These are phyloP conservation scores for Serendipita sp. DNA, from an alignment of 1,284 basidiomycete genomes.

Conservation along the genomic window DNA sequence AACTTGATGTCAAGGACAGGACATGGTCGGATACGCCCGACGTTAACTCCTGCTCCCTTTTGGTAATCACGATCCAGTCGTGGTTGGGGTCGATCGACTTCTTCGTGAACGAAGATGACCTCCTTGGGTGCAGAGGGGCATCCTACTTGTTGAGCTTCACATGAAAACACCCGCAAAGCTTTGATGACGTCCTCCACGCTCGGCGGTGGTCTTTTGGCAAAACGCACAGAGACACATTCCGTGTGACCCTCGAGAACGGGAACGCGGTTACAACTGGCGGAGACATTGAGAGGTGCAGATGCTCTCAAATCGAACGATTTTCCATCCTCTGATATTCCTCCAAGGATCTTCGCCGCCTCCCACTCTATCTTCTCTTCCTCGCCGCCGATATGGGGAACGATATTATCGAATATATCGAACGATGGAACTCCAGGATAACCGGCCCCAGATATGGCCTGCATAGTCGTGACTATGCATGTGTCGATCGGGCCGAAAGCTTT, in stretches of 20 bases:
- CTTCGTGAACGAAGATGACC: constrained; percentile 87
- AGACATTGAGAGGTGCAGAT: constrained; percentile 66
- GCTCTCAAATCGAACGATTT: constrained; percentile 78
- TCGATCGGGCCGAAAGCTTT: constrained; percentile 87
- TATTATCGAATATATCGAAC: constrained; percentile 91
- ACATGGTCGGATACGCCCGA: constrained; percentile 85
- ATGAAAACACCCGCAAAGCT: constrained; percentile 61
- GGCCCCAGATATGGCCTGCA: constrained; percentile 95
- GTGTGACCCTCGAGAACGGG: constrained; percentile 89
- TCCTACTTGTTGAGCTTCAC: constrained; percentile 64
- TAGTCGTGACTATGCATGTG: constrained; percentile 79
- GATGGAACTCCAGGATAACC: constrained; percentile 91
- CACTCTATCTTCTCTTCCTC: constrained; percentile 98
- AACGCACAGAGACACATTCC: constrained; percentile 78
- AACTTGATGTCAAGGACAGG: constrained; percentile 92
- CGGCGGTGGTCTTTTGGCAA: constrained; percentile 68
- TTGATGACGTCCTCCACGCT: constrained; percentile 78
- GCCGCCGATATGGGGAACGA: constrained; percentile 87
- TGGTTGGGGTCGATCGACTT: constrained; percentile 87
- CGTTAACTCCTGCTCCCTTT: constrained; percentile 82
- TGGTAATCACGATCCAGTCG: constrained; percentile 84
- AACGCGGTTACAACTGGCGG: constrained; percentile 85
- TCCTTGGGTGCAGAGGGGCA: constrained; percentile 80
- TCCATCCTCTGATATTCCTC: constrained; percentile 45
- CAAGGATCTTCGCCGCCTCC: constrained; percentile 96